These are phyloP conservation scores for Stephanodiscus triporus DNA, from an alignment of 108 stramenopile species.

Conservation along the genomic window DNA sequence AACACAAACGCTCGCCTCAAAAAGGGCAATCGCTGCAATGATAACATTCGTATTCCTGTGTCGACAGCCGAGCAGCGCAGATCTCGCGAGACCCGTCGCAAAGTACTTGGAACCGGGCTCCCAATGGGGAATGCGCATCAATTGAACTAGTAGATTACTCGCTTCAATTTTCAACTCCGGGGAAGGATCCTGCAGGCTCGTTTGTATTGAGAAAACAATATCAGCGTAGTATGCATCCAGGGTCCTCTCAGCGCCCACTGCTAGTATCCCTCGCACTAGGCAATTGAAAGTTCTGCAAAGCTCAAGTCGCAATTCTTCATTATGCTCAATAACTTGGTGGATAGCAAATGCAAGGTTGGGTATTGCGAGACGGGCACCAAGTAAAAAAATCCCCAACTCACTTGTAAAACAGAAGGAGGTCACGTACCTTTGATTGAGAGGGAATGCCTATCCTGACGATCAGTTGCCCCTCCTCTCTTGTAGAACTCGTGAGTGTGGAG, in stretches of 20 bases:
- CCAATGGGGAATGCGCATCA: conserved; percentile 48
- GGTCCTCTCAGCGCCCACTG: not conserved
- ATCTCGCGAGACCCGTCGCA: conserved; percentile 57
- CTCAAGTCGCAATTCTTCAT: conserved; percentile 58
- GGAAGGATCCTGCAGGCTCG: conserved; percentile 58
- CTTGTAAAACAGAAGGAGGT: not conserved
- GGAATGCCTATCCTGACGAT: conserved; percentile 53
- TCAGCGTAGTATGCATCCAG: conserved; percentile 66
- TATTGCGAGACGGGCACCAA: not conserved
- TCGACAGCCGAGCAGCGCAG: conserved; percentile 45
- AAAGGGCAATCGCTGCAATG: conserved; percentile 45
- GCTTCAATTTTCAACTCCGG: conserved; percentile 48
- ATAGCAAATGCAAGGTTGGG: not conserved
- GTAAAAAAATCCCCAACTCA: not conserved
- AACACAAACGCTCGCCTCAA: conserved; percentile 55
- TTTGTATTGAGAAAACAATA: conserved; percentile 52
- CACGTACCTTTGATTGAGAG: conserved; percentile 15
- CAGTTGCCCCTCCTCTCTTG: conserved; percentile 60
- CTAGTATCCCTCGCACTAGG: conserved; percentile 36
- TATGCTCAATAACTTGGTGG: conserved; percentile 48
- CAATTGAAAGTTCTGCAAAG: conserved; percentile 45
- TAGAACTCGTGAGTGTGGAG: conserved; percentile 51
- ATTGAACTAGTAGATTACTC: conserved; percentile 28
- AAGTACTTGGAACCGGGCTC: conserved; percentile 53
- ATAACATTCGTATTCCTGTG: conserved; percentile 59